Percentiles rank a stretch among this genome's conserved stretches.
Conservation (phyloP, 805 yeast genomes). For the Scheffersomyces spartinae region DNA sequence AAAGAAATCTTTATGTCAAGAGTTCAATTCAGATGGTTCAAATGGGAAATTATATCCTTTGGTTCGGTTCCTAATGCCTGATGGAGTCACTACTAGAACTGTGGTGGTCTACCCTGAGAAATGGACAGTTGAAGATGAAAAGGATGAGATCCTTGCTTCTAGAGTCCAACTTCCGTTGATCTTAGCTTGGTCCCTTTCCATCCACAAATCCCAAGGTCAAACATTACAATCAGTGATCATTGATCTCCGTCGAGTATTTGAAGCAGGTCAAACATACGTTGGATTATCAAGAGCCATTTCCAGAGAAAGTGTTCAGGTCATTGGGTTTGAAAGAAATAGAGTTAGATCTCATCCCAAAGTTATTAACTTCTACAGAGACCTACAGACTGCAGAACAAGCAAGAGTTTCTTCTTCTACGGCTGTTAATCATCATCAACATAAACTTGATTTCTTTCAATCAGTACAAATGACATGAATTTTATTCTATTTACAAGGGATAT, state of each 20-base stretch:
- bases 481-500: no score
- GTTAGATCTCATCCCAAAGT: conserved; percentile 68
- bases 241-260: conserved; percentile 67
- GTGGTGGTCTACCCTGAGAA: conserved; percentile 71
- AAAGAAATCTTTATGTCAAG: conserved; percentile 34
- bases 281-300: conserved; percentile 86
- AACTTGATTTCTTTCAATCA: no score
- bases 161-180: conserved; percentile 78
- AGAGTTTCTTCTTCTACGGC: no score
- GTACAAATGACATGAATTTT: no score
- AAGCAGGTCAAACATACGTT: conserved; percentile 92
- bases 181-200: conserved; percentile 93
- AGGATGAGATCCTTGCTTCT: conserved; percentile 53
- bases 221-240: conserved; percentile 68
- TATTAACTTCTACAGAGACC: conserved; percentile 47
- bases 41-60: conserved; percentile 50
- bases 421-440: no score
- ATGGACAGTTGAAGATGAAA: conserved; percentile 72
- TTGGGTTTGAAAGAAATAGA: conserved; percentile 52
- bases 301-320: conserved; percentile 72
- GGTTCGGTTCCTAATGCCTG: conserved; percentile 64
- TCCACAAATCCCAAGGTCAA: conserved; percentile 94
- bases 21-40: conserved; percentile 32
- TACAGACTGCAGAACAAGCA: conserved; percentile 28
- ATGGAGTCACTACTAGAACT: conserved; percentile 57